Base-by-base conservation (phyloP, 2,329 filamentous ascomycete genomes). In the Nigrospora sphaerica region DNA sequence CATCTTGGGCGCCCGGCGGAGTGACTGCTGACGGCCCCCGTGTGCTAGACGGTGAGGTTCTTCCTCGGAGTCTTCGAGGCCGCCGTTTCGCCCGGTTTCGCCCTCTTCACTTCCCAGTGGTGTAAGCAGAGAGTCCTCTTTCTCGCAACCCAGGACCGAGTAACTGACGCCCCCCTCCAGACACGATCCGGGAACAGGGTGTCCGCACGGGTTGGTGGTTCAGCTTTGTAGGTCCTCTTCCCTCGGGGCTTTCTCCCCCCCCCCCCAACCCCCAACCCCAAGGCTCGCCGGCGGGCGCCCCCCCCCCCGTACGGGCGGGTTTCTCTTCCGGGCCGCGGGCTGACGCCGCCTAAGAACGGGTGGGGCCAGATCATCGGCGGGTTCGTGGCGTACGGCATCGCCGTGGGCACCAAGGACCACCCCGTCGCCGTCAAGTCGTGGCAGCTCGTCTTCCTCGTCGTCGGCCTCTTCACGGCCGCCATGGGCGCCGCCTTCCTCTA, bases 371-470 rank as follows among this genome's bases (percentile, higher is more conserved):
- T 70, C 37, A 42, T 70, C 2, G 68, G 68, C 11, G 67, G 67
- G 9, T 61, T 60, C 33, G 54, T 71, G 6, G 65, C 67, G 5
- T 71, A 70, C 42, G 68, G 67, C 37, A 68, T 71, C 40, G 65
- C 65, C 4, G 65, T 79, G n/a, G 80, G 79, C 3, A 75, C 78
- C 0, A 53, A 58, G 23, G 48, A 53, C 7, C 59, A 66, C 44
- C 60, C 63, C 17, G 49, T 61, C 9, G 47, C 60, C 6, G 74
- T 87, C 47, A 77, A 74, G 23, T 75, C 80, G 0, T 87, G 83
- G 83, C 83, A 85, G 61, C 78, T 85, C 36, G 63, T 80, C 5
- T 80, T 78, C 57, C 63, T 80, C 1, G 66, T 75, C 14, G 75
- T 72, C 1, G 77, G 77, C 3, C 63, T 78, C 1, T 62, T 79